Conservation (phyloP, 2,329 filamentous ascomycete genomes). For the Trichoderma koningiopsis region DNA sequence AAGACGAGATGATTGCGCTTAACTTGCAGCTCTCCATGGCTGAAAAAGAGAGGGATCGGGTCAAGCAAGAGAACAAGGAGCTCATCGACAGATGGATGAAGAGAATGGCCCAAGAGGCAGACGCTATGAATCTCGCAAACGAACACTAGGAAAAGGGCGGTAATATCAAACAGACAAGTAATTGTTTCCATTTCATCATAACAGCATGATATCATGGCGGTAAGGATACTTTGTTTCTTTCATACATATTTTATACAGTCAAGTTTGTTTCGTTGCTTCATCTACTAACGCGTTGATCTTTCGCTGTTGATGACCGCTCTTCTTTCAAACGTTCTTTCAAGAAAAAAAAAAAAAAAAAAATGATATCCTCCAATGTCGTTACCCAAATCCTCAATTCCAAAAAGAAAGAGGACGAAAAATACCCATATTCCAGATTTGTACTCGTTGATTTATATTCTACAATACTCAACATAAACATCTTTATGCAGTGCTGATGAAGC, state of each 20-base stretch:
- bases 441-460: slow-evolving; percentile 23
- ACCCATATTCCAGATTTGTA: slow-evolving; percentile 21
- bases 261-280: not conserved
- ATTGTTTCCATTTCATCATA: not conserved
- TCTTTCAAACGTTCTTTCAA: slow-evolving; percentile 14
- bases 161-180: slow-evolving; percentile 21
- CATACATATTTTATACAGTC: slow-evolving; percentile 14
- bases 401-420: slow-evolving; percentile 1
- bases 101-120: slow-evolving; percentile 81
- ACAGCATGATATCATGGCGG: slow-evolving; percentile 3
- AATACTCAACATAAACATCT: slow-evolving; percentile 22
- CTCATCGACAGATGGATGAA: slow-evolving; percentile 91
- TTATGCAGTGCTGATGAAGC: slow-evolving; percentile 36
- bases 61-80: slow-evolving; percentile 83
- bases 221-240: slow-evolving; percentile 22
- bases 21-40: slow-evolving; percentile 87
- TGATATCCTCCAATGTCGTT: slow-evolving; percentile 12
- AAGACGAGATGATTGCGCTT: slow-evolving; percentile 88
- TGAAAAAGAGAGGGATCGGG: slow-evolving; percentile 71
- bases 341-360: slow-evolving; percentile 1
- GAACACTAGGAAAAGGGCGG: slow-evolving; percentile 44
- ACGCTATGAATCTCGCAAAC: slow-evolving; percentile 76
- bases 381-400: not conserved
- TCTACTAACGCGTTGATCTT: slow-evolving; percentile 10
- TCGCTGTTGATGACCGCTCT: slow-evolving; percentile 12